Conservation (phyloP, 208 protist genomes). For the Jaenimonas drosophilae region DNA sequence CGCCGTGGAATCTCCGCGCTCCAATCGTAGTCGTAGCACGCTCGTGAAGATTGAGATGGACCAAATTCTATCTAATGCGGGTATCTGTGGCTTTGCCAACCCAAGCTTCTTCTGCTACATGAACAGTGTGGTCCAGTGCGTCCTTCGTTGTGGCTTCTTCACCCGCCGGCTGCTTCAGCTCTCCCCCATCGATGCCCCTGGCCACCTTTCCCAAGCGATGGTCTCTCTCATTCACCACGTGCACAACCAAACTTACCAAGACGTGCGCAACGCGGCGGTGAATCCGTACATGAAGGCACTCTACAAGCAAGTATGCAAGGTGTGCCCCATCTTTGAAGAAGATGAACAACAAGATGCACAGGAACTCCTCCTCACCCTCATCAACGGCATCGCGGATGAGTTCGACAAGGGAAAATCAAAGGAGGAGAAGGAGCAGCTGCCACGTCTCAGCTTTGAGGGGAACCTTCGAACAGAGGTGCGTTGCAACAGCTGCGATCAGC, state of each 20-base stretch:
- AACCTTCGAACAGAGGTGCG: constrained; percentile 42
- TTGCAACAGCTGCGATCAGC: constrained; percentile 37
- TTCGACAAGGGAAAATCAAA: constrained; percentile 56
- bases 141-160: constrained; percentile 72
- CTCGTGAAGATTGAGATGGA: constrained; percentile 35
- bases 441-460: constrained; percentile 66
- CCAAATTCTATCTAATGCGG: constrained; percentile 23
- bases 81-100: constrained; percentile 81
- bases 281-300: constrained; percentile 31
- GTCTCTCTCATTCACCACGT: constrained; percentile 33
- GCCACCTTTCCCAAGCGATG: constrained; percentile 39
- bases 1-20: no score
- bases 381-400: constrained; percentile 79
- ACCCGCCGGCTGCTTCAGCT: constrained; percentile 23
- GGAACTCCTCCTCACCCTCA: constrained; percentile 75
- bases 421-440: constrained; percentile 29
- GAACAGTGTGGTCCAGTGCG: constrained; percentile 93
- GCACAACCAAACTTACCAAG: constrained; percentile 28
- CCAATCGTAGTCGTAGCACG: no score
- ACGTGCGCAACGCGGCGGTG: constrained; percentile 32
- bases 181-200: constrained; percentile 9
- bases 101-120: constrained; percentile 95
- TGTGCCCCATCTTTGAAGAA: constrained; percentile 47
- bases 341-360: constrained; percentile 87
- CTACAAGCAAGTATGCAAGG: constrained; percentile 29